These are phyloP conservation scores for Sophora flavescens DNA, from an alignment of 306 rosid genomes.

Conservation along the genomic window DNA sequence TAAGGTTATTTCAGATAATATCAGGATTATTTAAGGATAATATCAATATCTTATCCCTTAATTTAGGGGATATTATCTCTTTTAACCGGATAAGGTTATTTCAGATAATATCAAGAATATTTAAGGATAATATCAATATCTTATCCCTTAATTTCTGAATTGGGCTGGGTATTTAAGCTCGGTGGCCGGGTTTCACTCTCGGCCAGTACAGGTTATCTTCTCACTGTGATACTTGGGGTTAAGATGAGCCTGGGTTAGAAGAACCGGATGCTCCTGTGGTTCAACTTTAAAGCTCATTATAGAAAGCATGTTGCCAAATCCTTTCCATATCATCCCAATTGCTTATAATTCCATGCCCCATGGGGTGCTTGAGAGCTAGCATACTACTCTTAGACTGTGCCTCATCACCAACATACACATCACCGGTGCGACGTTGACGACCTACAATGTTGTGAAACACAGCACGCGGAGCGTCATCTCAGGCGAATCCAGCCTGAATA, in stretches of 20 bases:
- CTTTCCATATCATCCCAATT: constrained; percentile 77
- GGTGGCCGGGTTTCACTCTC: too few species aligned
- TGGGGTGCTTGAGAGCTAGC: constrained; percentile 67
- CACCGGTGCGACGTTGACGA: constrained; percentile 32
- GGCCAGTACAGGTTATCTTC: constrained; percentile 98
- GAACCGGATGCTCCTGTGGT: constrained; percentile 97
- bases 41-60: too few species aligned
- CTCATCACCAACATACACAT: constrained; percentile 14
- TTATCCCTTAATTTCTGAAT: too few species aligned
- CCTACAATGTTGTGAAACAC: too few species aligned
- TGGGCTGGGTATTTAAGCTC: too few species aligned
- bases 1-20: too few species aligned
- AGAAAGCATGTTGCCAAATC: constrained; percentile 68
- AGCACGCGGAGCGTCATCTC: too few species aligned
- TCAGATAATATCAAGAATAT: too few species aligned
- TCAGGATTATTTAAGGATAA: too few species aligned
- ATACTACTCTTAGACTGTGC: constrained; percentile 45
- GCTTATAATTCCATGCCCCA: constrained; percentile 73
- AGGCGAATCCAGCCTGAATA: constrained; percentile 61
- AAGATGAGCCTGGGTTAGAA: constrained; percentile 94
- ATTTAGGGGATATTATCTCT: too few species aligned
- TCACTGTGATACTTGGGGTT: constrained; percentile 98
- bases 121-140: too few species aligned
- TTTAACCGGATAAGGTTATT: too few species aligned
- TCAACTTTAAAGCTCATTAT: constrained; percentile 94